Conservation (phyloP, 2,329 filamentous ascomycete genomes). For the Trichoderma asperellum region DNA sequence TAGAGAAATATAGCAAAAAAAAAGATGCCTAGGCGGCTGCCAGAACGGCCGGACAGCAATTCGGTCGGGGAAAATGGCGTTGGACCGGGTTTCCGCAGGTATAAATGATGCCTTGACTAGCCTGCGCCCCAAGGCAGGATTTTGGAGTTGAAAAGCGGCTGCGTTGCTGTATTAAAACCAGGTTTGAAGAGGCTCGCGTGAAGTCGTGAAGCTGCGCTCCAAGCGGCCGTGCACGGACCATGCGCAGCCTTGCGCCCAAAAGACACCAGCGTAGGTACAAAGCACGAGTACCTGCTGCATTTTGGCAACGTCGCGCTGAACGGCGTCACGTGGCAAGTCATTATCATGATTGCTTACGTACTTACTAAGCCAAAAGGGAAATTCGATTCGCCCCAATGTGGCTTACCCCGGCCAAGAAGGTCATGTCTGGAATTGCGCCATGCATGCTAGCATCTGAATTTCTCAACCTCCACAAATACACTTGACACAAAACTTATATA, state of each 20-base stretch:
- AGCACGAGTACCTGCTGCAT: background rate
- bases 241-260: conserved; percentile 19
- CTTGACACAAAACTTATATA: background rate
- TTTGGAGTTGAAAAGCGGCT: conserved; percentile 14
- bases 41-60: background rate
- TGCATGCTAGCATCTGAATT: background rate
- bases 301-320: background rate
- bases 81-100: background rate
- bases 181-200: conserved; percentile 22
- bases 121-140: conserved; percentile 1
- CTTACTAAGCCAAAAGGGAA: background rate
- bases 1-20: conserved; percentile 19
- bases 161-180: conserved; percentile 4
- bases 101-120: background rate
- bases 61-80: background rate
- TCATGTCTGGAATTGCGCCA: conserved; percentile 16
- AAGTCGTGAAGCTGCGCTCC: conserved; percentile 27
- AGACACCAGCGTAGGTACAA: background rate
- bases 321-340: conserved; percentile 1
- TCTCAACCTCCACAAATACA: conserved; percentile 20
- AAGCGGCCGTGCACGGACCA: conserved; percentile 28
- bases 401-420: conserved; percentile 1
- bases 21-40: background rate
- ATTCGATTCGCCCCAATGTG: background rate
- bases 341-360: background rate